Conservation (phyloP, 73 alveolate species). For the Paraurostyla sp. region DNA sequence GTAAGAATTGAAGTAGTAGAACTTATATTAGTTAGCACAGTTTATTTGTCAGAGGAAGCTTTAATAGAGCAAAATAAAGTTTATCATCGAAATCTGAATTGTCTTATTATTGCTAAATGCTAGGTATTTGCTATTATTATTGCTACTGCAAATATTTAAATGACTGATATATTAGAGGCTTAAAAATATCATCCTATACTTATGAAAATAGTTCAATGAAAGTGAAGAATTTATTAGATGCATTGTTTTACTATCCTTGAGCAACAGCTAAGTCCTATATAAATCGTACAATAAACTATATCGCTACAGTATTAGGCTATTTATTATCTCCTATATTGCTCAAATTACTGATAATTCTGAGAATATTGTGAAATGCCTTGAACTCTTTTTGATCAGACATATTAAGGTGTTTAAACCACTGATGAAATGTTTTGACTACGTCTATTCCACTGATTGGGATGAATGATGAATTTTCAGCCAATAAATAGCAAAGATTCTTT, state of each 20-base stretch:
- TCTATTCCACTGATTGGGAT: conserved; percentile 46
- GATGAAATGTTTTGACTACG: background rate
- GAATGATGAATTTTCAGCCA: background rate
- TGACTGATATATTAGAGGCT: no score
- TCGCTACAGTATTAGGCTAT: background rate
- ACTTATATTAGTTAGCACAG: background rate
- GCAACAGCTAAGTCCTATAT: background rate
- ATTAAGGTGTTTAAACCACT: conserved; percentile 16
- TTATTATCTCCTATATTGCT: background rate
- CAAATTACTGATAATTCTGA: background rate
- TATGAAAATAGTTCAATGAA: no score
- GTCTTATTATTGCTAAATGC: background rate
- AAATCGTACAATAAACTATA: background rate
- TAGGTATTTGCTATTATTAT: background rate
- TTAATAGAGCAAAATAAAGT: background rate
- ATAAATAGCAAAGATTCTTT: background rate
- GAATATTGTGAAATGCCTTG: background rate
- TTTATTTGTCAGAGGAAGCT: background rate
- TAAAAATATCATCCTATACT: no score
- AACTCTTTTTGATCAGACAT: background rate
- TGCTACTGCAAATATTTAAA: no score
- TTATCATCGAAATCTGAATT: background rate
- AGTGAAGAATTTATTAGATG: no score
- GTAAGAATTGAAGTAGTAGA: background rate
- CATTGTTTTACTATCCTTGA: no score